phyloP scores from a whole-genome alignment of 441 rosid genomes.

The Cnidoscolus chayamansa region DNA sequence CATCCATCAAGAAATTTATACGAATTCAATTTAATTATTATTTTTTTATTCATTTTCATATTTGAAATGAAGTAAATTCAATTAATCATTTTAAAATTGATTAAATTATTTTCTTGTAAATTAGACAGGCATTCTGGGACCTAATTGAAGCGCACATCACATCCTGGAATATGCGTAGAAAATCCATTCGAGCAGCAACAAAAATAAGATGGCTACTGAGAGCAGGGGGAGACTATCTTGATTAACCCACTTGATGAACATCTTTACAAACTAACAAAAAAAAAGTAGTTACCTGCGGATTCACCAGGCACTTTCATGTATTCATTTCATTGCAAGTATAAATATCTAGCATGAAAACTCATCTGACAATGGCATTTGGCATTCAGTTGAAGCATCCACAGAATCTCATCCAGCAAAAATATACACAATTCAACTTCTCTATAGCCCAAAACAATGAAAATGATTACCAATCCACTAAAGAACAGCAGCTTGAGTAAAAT shows the following conservation, averaged over 20 bases:
- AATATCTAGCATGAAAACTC: not conserved
- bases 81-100: too few species aligned
- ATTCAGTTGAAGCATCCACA: not conserved
- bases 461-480: not conserved
- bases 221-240: not conserved
- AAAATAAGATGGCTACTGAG: not conserved
- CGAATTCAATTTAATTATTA: too few species aligned
- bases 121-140: not conserved
- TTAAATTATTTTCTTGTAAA: too few species aligned
- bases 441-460: not conserved
- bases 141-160: not conserved
- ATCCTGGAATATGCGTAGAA: slow-evolving; percentile 10
- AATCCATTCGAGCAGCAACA: slow-evolving; percentile 16
- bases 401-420: slow-evolving; percentile 6
- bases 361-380: not conserved
- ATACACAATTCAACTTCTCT: not conserved
- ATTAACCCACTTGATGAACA: not conserved
- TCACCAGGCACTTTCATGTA: not conserved
- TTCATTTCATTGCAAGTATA: not conserved
- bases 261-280: not conserved
- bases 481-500: not conserved
- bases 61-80: too few species aligned
- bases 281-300: not conserved
- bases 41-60: too few species aligned
- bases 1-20: too few species aligned